These are phyloP conservation scores for Parachaetomium inaequale DNA, from an alignment of 495 filamentous ascomycete genomes.

Conservation along the genomic window DNA sequence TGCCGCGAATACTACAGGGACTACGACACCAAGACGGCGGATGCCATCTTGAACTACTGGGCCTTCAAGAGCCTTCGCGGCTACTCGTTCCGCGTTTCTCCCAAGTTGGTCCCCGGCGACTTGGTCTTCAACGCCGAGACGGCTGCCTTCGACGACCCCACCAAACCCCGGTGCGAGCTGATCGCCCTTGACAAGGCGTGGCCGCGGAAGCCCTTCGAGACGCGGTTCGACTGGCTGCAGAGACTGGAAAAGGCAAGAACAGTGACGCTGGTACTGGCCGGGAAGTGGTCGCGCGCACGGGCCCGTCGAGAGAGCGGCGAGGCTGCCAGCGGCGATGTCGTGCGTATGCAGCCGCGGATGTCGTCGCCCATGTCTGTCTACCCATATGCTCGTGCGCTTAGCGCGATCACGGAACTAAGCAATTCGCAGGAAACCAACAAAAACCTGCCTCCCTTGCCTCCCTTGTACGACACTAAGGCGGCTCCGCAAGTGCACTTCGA, in stretches of 20 bases:
- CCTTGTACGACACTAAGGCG: no score
- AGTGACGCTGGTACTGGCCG: slow-evolving; percentile 6
- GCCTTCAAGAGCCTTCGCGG: slow-evolving; percentile 13
- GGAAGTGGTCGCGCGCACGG: not conserved
- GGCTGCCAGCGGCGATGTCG: no score
- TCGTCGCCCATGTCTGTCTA: not conserved
- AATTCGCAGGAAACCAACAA: not conserved
- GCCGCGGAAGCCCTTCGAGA: not conserved
- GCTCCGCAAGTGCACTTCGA: slow-evolving; percentile 6
- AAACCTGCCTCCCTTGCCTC: no score
- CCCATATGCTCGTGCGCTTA: not conserved
- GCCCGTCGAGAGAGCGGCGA: not conserved
- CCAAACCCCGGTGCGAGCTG: slow-evolving; percentile 11
- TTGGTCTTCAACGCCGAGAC: not conserved
- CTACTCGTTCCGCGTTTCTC: slow-evolving; percentile 1
- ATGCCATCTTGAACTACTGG: slow-evolving; percentile 20
- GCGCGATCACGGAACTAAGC: not conserved
- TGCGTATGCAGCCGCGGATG: not conserved
- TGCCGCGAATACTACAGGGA: slow-evolving; percentile 15
- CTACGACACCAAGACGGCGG: not conserved
- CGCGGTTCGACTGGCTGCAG: not conserved
- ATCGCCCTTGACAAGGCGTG: slow-evolving; percentile 5
- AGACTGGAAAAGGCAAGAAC: slow-evolving; percentile 3
- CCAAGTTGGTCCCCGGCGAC: not conserved
- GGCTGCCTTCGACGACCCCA: not conserved